Conservation (phyloP, 495 filamentous ascomycete genomes). For the Xylaria curta region DNA sequence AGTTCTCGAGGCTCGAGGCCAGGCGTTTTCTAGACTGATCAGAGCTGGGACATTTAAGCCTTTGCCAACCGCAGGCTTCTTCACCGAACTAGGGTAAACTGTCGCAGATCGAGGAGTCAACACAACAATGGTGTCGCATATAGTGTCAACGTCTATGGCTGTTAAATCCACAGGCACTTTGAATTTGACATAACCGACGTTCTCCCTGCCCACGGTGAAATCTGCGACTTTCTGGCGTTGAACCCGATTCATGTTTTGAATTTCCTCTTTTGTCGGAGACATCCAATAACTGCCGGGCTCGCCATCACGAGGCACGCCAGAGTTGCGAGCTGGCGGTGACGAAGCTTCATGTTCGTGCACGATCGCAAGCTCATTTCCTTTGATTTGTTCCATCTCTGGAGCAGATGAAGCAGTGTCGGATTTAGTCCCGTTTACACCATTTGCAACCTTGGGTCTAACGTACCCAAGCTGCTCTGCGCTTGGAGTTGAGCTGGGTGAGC, state of each 20-base stretch:
- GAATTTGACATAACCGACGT: slow-evolving; percentile 80
- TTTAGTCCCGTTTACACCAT: slow-evolving; percentile 58
- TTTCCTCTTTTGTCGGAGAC: slow-evolving; percentile 71
- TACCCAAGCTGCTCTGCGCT: slow-evolving; percentile 71
- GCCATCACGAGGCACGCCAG: slow-evolving; percentile 53
- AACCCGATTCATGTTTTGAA: slow-evolving; percentile 74
- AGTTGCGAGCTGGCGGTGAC: slow-evolving; percentile 37
- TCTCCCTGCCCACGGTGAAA: slow-evolving; percentile 82
- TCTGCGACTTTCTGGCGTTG: slow-evolving; percentile 72
- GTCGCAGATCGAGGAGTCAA: slow-evolving; percentile 78
- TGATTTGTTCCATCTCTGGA: slow-evolving; percentile 75
- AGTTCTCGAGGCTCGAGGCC: slow-evolving; percentile 72
- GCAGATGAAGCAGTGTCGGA: slow-evolving; percentile 48
- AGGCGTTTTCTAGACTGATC: slow-evolving; percentile 86
- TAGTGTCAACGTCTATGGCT: slow-evolving; percentile 68
- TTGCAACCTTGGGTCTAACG: slow-evolving; percentile 60
- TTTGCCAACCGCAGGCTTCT: slow-evolving; percentile 82
- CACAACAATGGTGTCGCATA: slow-evolving; percentile 75
- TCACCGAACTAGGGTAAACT: slow-evolving; percentile 76
- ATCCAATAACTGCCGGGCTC: slow-evolving; percentile 84
- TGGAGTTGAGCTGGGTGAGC: slow-evolving; percentile 51
- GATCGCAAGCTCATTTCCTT: slow-evolving; percentile 76
- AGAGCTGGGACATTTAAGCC: slow-evolving; percentile 90
- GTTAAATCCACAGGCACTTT: slow-evolving; percentile 82
- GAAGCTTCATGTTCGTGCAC: slow-evolving; percentile 73